Evolutionary conservation across 169 alveolate species (phyloP).

Genomic region (Toxoplasma gondii): DNA sequence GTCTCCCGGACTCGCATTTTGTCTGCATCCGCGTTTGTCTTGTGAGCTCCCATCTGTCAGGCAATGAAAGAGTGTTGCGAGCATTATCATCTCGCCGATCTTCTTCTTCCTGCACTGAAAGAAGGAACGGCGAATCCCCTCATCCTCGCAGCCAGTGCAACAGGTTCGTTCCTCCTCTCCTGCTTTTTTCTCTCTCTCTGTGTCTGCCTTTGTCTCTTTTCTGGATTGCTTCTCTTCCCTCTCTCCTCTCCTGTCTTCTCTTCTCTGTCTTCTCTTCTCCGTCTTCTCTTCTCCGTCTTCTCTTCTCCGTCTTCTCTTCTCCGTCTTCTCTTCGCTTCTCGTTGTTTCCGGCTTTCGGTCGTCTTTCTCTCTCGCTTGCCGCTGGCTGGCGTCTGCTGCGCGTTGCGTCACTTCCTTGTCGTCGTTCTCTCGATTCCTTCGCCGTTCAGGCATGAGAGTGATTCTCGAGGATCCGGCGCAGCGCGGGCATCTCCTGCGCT

Average conservation of each 20-base stretch:
- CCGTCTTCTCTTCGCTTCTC: too few relatives aligned
- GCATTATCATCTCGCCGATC: constrained; percentile 44
- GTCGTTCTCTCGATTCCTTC: too few relatives aligned
- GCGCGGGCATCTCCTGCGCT: constrained; percentile 4
- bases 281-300: background rate
- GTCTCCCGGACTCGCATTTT: too few relatives aligned
- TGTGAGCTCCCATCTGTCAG: background rate
- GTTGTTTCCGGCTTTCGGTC: too few relatives aligned
- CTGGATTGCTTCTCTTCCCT: background rate
- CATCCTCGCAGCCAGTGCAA: constrained; percentile 52
- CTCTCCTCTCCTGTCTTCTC: too few relatives aligned
- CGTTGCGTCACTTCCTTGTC: too few relatives aligned
- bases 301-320: background rate
- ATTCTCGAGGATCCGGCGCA: constrained; percentile 35
- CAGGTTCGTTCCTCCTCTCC: constrained; percentile 7
- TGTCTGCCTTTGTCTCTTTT: background rate
- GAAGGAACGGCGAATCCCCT: constrained; percentile 56
- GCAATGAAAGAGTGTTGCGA: constrained; percentile 47
- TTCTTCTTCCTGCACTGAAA: constrained; percentile 50
- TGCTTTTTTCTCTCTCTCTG: background rate
- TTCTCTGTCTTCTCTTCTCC: background rate
- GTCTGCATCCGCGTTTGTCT: background rate
- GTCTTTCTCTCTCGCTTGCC: too few relatives aligned
- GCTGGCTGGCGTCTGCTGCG: too few relatives aligned
- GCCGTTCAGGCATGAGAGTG: constrained; percentile 43